Conservation (phyloP, 2,329 filamentous ascomycete species). For the Clathrospora elynae region DNA sequence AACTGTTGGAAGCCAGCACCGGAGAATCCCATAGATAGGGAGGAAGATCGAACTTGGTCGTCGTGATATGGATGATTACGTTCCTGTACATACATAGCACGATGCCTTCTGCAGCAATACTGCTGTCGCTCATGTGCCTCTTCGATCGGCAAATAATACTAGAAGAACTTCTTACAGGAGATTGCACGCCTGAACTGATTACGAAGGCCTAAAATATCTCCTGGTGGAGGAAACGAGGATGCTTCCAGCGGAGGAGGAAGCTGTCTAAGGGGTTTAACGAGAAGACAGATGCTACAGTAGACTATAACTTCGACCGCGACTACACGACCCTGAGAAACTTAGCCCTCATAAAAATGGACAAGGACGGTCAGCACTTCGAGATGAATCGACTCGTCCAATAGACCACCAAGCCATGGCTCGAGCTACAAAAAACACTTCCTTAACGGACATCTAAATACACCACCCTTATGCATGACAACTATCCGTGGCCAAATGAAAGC, state of each 20-base stretch:
- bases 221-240: no score
- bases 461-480: no score
- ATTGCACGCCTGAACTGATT: no score
- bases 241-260: no score
- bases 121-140: slow-evolving; percentile 48
- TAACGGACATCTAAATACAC: no score
- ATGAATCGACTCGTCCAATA: slow-evolving; percentile 1
- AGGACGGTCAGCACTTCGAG: not conserved
- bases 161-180: slow-evolving; percentile 26
- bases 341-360: slow-evolving; percentile 15
- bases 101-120: slow-evolving; percentile 43
- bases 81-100: slow-evolving; percentile 43
- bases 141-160: slow-evolving; percentile 25
- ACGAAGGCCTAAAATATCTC: no score
- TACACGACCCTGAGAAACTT: slow-evolving; percentile 16
- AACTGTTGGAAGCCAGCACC: slow-evolving; percentile 16
- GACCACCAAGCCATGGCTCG: not conserved
- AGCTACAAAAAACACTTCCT: no score
- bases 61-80: slow-evolving; percentile 42
- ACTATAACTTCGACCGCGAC: slow-evolving; percentile 4
- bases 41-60: slow-evolving; percentile 39
- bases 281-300: no score
- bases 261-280: no score
- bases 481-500: no score
- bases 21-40: slow-evolving; percentile 34